These are phyloP conservation scores for Pythium rhizo-oryzae DNA, from an alignment of 352 stramenopile genomes.

Conservation along the genomic window DNA sequence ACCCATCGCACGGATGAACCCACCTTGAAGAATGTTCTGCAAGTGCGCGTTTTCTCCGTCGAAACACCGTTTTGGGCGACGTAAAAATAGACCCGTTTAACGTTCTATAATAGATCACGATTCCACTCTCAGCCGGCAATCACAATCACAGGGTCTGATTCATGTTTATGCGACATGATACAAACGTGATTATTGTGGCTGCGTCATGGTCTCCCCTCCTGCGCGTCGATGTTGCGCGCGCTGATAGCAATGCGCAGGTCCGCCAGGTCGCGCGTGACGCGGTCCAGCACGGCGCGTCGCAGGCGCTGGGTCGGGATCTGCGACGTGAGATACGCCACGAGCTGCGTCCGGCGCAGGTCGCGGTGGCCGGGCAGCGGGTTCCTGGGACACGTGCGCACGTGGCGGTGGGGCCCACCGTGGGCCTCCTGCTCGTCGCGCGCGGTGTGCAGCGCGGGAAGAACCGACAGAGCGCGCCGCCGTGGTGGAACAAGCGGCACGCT, in stretches of 20 bases:
- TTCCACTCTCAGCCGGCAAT: background rate
- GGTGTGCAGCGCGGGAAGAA: background rate
- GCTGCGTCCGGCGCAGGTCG: slow-evolving; percentile 4
- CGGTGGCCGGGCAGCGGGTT: slow-evolving; percentile 15
- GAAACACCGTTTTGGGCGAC: background rate
- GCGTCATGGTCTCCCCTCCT: background rate
- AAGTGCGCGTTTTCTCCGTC: background rate
- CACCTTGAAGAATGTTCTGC: slow-evolving; percentile 26
- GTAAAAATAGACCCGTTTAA: slow-evolving; percentile 6
- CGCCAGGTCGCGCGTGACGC: background rate
- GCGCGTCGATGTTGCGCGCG: background rate
- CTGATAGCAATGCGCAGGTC: background rate
- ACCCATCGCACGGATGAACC: background rate
- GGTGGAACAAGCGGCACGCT: background rate
- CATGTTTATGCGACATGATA: slow-evolving; percentile 8
- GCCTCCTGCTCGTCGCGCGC: background rate
- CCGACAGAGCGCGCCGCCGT: background rate
- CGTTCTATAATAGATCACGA: slow-evolving; percentile 3
- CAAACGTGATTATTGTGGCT: background rate
- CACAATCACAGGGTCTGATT: background rate
- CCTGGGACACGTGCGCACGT: slow-evolving; percentile 24
- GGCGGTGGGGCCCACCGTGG: slow-evolving; percentile 17
- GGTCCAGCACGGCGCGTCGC: slow-evolving; percentile 5
- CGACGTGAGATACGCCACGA: slow-evolving; percentile 15
- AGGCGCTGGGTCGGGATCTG: background rate